phyloP scores from a whole-genome alignment of 129 eudicot species.

The Saposhnikovia divaricata region DNA sequence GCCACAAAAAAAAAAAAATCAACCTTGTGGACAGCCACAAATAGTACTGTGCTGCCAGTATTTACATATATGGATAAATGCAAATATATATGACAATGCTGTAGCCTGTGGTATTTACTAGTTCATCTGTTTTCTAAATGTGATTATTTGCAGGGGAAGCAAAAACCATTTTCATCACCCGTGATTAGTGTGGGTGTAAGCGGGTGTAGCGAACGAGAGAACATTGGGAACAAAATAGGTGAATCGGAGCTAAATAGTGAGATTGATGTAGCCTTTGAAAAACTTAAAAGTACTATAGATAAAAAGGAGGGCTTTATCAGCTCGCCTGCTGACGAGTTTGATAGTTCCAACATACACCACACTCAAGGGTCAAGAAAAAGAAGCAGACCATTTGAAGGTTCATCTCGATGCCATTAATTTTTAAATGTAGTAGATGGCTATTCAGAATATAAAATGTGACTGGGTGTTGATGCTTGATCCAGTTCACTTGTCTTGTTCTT shows the following conservation, averaged over 20 bases:
- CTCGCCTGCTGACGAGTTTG: slow-evolving; percentile 16
- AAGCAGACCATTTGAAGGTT: slow-evolving; percentile 32
- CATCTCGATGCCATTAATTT: neutral
- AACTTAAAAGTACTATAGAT: slow-evolving; percentile 35
- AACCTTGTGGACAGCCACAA: neutral
- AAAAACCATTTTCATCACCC: slow-evolving; percentile 38
- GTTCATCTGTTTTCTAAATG: neutral
- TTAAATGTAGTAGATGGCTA: neutral
- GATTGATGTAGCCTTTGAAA: slow-evolving; percentile 36
- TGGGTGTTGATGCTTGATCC: neutral
- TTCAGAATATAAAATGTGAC: neutral
- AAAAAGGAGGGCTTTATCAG: neutral
- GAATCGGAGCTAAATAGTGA: slow-evolving; percentile 21
- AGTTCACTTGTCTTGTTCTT: neutral
- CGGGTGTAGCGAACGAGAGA: slow-evolving; percentile 13
- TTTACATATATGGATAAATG: neutral
- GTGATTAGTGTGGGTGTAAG: slow-evolving; percentile 14
- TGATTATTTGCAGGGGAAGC: slow-evolving; percentile 42
- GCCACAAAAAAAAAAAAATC: too few relatives aligned
- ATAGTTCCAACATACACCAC: slow-evolving; percentile 11
- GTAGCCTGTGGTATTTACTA: neutral
- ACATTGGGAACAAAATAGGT: slow-evolving; percentile 15
- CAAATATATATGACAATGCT: neutral
- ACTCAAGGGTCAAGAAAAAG: slow-evolving; percentile 26
- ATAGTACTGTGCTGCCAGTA: neutral